Conservation (phyloP, 1,139 yeast genomes). For the Suhomyces coccinellae region DNA sequence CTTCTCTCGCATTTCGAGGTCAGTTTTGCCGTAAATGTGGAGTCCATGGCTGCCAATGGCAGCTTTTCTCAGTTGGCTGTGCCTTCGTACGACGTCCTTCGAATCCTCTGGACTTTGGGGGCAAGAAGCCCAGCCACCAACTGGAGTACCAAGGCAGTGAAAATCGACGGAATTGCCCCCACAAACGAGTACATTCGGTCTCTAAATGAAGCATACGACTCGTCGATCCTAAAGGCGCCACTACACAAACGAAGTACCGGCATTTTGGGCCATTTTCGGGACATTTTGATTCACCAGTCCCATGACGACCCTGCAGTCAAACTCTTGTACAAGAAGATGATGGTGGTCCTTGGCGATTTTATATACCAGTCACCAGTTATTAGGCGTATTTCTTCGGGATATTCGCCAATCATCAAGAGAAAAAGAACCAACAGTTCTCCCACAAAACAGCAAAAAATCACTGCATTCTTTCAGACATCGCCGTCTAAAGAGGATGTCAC, state of each 20-base stretch:
- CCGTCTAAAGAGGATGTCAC: constrained; percentile 3
- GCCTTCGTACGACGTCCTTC: constrained; percentile 29
- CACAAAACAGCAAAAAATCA: constrained; percentile 14
- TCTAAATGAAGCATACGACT: constrained; percentile 22
- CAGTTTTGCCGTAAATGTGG: constrained; percentile 15
- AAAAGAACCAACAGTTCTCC: constrained; percentile 10
- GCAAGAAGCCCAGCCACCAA: constrained; percentile 29
- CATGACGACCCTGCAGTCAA: constrained; percentile 4
- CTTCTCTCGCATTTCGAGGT: constrained; percentile 30
- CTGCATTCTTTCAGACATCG: constrained; percentile 15
- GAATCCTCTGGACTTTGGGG: constrained; percentile 35
- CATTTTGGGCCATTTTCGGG: constrained; percentile 19
- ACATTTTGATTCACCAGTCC: background rate
- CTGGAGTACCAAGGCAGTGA: constrained; percentile 22
- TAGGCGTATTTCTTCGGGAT: constrained; percentile 3
- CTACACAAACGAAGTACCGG: constrained; percentile 24
- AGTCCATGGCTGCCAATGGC: constrained; percentile 1
- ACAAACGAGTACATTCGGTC: constrained; percentile 22
- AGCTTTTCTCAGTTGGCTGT: constrained; percentile 10
- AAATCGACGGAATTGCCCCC: constrained; percentile 22
- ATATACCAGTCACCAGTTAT: constrained; percentile 12
- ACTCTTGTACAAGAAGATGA: constrained; percentile 7
- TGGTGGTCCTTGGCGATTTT: constrained; percentile 14
- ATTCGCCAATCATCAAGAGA: constrained; percentile 11
- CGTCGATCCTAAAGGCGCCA: constrained; percentile 22